phyloP scores from a whole-genome alignment of 169 alveolate species.

The Plasmodium vinckei region DNA sequence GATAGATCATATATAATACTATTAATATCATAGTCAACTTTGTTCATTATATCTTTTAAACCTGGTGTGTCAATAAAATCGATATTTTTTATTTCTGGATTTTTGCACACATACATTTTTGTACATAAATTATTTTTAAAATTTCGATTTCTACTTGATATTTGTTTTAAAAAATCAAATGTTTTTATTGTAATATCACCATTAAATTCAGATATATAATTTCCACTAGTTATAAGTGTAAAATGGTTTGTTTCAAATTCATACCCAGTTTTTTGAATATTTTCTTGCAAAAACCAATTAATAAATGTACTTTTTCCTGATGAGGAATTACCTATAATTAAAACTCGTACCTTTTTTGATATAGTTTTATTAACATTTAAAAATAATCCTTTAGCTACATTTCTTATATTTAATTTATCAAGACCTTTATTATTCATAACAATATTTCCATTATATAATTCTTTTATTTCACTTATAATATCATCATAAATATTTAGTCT shows the following conservation, averaged over 20 bases:
- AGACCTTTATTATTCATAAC: slow-evolving; percentile 65
- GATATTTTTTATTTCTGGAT: slow-evolving; percentile 49
- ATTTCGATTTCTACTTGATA: slow-evolving; percentile 77
- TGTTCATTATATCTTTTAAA: slow-evolving; percentile 83
- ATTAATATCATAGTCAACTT: slow-evolving; percentile 82
- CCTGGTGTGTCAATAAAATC: slow-evolving; percentile 90
- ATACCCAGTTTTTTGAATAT: slow-evolving; percentile 84
- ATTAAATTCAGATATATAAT: slow-evolving; percentile 64
- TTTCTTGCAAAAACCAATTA: slow-evolving; percentile 85
- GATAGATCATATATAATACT: slow-evolving; percentile 81
- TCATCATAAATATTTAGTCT: slow-evolving; percentile 48
- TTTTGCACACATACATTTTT: slow-evolving; percentile 72
- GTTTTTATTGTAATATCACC: slow-evolving; percentile 83
- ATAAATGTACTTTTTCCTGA: slow-evolving; percentile 88
- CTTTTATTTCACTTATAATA: slow-evolving; percentile 63
- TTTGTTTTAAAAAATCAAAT: slow-evolving; percentile 80
- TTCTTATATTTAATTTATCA: slow-evolving; percentile 24
- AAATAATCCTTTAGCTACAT: slow-evolving; percentile 28
- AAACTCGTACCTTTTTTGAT: slow-evolving; percentile 75
- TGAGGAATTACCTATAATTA: slow-evolving; percentile 87
- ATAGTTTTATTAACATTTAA: slow-evolving; percentile 29
- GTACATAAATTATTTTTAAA: slow-evolving; percentile 77
- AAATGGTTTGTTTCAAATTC: slow-evolving; percentile 86
- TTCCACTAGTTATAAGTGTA: slow-evolving; percentile 83
- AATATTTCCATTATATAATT: slow-evolving; percentile 62